These are phyloP conservation scores for Chrysanthemum lavandulifolium DNA, from an alignment of 129 eudicot genomes.

Conservation along the genomic window DNA sequence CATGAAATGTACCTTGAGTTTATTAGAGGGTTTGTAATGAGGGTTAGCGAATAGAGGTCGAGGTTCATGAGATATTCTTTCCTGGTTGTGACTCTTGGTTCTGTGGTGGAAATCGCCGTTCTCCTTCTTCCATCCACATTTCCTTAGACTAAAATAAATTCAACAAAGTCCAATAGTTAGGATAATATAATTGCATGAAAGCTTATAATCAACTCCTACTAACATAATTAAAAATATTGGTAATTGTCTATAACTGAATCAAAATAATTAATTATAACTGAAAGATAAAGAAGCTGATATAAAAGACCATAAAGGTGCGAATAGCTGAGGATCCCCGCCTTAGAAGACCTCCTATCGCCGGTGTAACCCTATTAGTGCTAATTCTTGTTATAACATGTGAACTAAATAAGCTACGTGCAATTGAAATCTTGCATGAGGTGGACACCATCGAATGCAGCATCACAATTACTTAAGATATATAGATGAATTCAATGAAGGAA, in stretches of 20 bases:
- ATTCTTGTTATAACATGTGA: neutral
- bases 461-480: too few species aligned
- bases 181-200: too few species aligned
- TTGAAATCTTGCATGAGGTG: neutral
- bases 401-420: too few species aligned
- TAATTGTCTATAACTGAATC: too few species aligned
- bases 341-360: neutral
- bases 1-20: conserved; percentile 45
- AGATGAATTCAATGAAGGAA: too few species aligned
- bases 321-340: neutral
- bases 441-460: neutral
- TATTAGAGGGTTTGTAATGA: conserved; percentile 57
- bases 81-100: conserved; percentile 65
- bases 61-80: conserved; percentile 79
- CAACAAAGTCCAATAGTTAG: neutral
- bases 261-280: too few species aligned
- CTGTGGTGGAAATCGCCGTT: conserved; percentile 59
- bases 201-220: too few species aligned
- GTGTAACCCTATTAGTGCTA: neutral
- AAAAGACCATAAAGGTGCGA: conserved; percentile 22
- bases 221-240: too few species aligned
- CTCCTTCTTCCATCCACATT: neutral
- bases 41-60: conserved; percentile 32
- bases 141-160: neutral
- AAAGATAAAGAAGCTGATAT: neutral